Conservation (phyloP, 768 basidiomycete genomes). For the Naematelia aurantialba region DNA sequence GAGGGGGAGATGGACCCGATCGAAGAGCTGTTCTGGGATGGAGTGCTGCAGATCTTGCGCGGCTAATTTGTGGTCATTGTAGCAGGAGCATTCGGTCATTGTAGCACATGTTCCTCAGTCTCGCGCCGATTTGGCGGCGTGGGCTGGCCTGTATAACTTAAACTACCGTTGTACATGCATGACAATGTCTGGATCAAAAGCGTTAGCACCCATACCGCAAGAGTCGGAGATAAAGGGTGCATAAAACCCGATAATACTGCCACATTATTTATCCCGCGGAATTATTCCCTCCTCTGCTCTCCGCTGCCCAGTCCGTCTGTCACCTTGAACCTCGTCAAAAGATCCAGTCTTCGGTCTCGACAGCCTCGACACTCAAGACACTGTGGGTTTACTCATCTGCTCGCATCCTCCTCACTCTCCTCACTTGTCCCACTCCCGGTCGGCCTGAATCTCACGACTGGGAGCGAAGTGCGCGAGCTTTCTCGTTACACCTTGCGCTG, state of each 20-base stretch:
- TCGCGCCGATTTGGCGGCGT: no score
- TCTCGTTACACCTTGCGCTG: no score
- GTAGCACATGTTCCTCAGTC: no score
- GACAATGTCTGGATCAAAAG: background rate
- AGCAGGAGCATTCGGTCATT: no score
- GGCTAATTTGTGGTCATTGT: no score
- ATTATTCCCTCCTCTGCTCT: background rate
- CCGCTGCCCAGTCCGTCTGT: background rate
- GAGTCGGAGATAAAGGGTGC: background rate
- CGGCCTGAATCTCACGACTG: no score
- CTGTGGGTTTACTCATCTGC: background rate
- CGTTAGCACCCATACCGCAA: no score
- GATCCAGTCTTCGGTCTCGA: background rate
- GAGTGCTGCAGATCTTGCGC: slow-evolving; percentile 40
- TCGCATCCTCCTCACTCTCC: background rate
- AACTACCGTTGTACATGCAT: background rate
- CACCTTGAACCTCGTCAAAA: background rate
- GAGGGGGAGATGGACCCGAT: slow-evolving; percentile 48
- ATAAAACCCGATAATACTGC: background rate
- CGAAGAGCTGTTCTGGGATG: slow-evolving; percentile 48
- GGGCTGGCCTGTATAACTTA: no score
- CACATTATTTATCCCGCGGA: background rate
- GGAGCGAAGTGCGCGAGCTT: background rate
- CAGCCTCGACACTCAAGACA: background rate
- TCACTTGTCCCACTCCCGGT: background rate